A percentile compares a stretch with the other conserved stretches of the same genome.
Conservation (phyloP, 2,329 filamentous ascomycete genomes). For the Penicillium sp. region DNA sequence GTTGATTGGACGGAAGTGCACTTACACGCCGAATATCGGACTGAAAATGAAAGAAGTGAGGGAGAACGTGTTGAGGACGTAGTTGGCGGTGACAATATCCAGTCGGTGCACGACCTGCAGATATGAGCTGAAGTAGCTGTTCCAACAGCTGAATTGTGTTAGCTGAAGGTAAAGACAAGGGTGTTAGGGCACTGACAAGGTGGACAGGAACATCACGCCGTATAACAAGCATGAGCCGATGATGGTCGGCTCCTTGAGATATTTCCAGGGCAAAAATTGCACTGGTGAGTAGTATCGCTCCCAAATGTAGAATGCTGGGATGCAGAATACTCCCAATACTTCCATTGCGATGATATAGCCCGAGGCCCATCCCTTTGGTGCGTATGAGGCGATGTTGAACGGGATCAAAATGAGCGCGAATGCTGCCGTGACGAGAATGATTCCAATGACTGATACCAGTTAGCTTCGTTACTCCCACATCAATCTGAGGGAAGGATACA, state of each 20-base stretch:
- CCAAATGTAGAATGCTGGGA: conserved; percentile 10
- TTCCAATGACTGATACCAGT: conserved; percentile 6
- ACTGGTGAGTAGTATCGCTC: conserved; percentile 8
- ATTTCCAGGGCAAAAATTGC: conserved; percentile 11
- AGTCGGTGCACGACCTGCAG: conserved; percentile 13
- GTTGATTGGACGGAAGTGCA: not conserved
- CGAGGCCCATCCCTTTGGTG: conserved; percentile 2
- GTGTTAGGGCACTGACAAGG: not conserved
- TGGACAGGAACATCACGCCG: conserved; percentile 9
- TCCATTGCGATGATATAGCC: conserved; percentile 14
- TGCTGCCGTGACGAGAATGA: conserved; percentile 7
- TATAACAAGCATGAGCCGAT: conserved; percentile 12
- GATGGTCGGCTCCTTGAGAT: conserved; percentile 10
- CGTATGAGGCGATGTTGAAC: conserved; percentile 1
- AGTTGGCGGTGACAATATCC: conserved; percentile 4
- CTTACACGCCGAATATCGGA: conserved; percentile 10
- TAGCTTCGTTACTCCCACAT: not conserved
- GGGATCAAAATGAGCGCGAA: conserved; percentile 2
- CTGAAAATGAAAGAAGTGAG: conserved; percentile 11
- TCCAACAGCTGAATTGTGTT: conserved; percentile 2
- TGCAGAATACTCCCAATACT: conserved; percentile 6
- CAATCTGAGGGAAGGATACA: not conserved
- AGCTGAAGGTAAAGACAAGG: not conserved
- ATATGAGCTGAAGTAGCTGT: conserved; percentile 10
- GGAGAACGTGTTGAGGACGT: conserved; percentile 8